Base-by-base conservation (phyloP, 2,329 filamentous ascomycete species). In the Grosmannia penicillata region DNA sequence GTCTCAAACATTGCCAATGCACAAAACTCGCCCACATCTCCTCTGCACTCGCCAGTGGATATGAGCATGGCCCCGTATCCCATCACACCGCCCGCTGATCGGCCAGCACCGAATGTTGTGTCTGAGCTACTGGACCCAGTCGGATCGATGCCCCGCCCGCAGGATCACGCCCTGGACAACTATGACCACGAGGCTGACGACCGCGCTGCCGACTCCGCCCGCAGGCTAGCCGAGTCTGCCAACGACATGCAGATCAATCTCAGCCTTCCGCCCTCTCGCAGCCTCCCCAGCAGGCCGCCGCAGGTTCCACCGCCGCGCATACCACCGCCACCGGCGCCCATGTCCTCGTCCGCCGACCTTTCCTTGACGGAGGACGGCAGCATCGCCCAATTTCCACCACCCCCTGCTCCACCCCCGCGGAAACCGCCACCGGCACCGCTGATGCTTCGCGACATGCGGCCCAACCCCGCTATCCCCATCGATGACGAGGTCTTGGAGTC, bases 371-470 rank as follows among this genome's bases (percentile, higher is more conserved):
- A 60, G 13, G 62, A 68, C 25, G 61, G 67, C 22, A 61, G 60
- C 3, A 50, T 66, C 5, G 54, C 59, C 9, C 64, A 67, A 43
- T 76, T 75, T 41, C 65, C 70, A 14, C 59, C 64, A 8, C 60
- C 62, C 6, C 63, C 69, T 9, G 66, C 70, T 3, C 69, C 75
- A 2, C 76, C 79, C 13, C 72, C 73, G 36, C 73, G 87, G 43
- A 95, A 93, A 56, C 74, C 79, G 6, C 86, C 87, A 3, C 89
- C 89, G 33, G 82, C 85, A 11, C 87, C 89, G 2, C 58, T 96
- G 38, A 78, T 87, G 51, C 66, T 96, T 19, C 68, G 67, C 31
- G 62, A 63, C 33, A 49, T 56, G 15, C 52, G 53, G n/a, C 51
- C 53, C 9, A 51, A 47, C 21, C 47, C 51, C 3, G 45, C 48